Evolutionary conservation across 176 grass and related monocot genomes (phyloP), one percentile per base, ranked within the genome.

Genomic region (Luzula sylvatica): DNA sequence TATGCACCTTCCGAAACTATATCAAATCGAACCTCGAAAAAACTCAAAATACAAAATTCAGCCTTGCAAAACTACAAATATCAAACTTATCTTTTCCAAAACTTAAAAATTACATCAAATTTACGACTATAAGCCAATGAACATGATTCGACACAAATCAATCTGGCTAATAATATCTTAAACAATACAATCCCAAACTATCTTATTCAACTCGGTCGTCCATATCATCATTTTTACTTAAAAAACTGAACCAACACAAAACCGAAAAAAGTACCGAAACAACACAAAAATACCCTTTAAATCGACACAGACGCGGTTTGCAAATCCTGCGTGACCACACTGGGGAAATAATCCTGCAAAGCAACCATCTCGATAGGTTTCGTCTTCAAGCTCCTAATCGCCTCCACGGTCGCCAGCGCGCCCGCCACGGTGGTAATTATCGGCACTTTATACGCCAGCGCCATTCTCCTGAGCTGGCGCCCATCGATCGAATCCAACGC

Each of bases 341-440:
- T 25, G 58, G 62, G 65, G 53, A 87, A 92, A 68, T 92, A 98
- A 61, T 98, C 93, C 53, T 98, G 93, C 71, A 98, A 76, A 3
- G 86, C 93, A 13, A 92, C 61, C 18, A 29, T 98, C 69, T 92
- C 70, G 23, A 92, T 72, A 2, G 74, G 49, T 11, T 85, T 92
- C 57, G 80, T 56, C 72, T 92, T 83, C 86, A 92, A 65, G 67
- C 82, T 92, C 72, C 67, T 75, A 54, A 98, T 92, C 3, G 93
- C 93, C 14, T 98, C 75, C 26, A 98, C 72, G 22, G 82, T 92
- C 18, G 93, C 86, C 15, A 78, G 67, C 18, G 93, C 93, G n/a
- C 93, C 93, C 8, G 87, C 81, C 3, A 98, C 93, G 0, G 93
- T 98, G 21, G 93, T 98, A 50, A 92, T 87, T 26, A 98, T 75